Evolutionary conservation across 805 yeast genomes (phyloP), one percentile per base, ranked within the genome.

Genomic region (Candida golubevii): DNA sequence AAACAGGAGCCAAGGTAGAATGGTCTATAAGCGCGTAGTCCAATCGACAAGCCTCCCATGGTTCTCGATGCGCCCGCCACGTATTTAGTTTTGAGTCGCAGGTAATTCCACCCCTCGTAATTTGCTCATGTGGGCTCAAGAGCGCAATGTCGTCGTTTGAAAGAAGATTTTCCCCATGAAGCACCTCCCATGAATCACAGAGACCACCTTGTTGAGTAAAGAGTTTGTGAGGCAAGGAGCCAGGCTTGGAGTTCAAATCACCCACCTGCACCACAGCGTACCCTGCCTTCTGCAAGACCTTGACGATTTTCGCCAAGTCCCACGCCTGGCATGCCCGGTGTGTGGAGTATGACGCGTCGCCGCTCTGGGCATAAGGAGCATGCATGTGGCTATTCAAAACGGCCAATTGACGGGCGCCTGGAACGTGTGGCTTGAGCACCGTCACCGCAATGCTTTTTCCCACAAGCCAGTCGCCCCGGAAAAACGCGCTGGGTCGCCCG

Each of bases 271-370:
- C 76, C 0, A 87, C 91, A 1, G 90, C 84, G 61, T 88, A 85
- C 0, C 97, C 96, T 0, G 91, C 84, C 44, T 70, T 72, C 36
- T 73, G 71, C 37, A 90, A 75, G 32, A 81, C 63, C 13, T 73
- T 72, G 1, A 85, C 80, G 31, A 89, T 47, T 41, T 79, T 77
- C 30, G 93, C 76, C 61, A 93, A 78, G 61, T 90, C 97, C 98
- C 98, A 93, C 0, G 98, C 97, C 64, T 93, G 99, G 46, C 93
- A 79, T 0, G 97, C 82, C 39, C 99, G 71, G 59, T 93, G 98
- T 54, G 96, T 86, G 3, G 82, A 71, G 59, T 93, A 93, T 2
- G 90, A 85, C 2, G 95, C 95, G 62, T 89, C 96, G 2, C 98
- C 98, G 0, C 70, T 65, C 13, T 66, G 57, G 1, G 93, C 75